Conservation (phyloP, 345 rosid species). For the Brassica nigra region DNA sequence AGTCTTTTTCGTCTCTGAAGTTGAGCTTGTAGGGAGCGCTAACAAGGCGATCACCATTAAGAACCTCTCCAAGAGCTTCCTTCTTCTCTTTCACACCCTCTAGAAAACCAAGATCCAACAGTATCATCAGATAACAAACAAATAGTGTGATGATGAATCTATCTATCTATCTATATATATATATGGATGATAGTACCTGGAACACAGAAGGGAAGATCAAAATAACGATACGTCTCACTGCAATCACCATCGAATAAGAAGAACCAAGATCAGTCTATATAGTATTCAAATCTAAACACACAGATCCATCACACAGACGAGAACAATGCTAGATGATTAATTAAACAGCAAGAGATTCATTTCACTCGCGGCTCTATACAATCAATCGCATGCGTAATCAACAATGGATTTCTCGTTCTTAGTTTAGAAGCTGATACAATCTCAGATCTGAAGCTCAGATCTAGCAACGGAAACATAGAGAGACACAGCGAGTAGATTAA, state of each 20-base stretch:
- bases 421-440: neutral
- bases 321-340: neutral
- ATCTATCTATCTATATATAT: neutral
- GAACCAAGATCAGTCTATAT: neutral
- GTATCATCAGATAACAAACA: neutral
- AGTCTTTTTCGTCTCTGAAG: constrained; percentile 67
- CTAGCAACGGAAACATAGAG: neutral
- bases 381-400: neutral
- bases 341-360: neutral
- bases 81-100: constrained; percentile 72
- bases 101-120: constrained; percentile 33
- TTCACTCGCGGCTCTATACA: neutral
- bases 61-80: constrained; percentile 90
- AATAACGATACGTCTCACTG: constrained; percentile 89
- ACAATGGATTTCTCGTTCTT: neutral
- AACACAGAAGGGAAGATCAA: constrained; percentile 77
- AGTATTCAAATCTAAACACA: constrained; percentile 12
- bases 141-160: neutral
- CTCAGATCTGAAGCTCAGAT: constrained; percentile 34
- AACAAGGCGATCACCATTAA: constrained; percentile 86
- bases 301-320: neutral
- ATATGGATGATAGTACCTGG: constrained; percentile 49
- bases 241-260: constrained; percentile 23
- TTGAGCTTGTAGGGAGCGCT: constrained; percentile 84
- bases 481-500: neutral